Base-by-base conservation (phyloP, 352 stramenopile genomes). In the Phytophthora tubulina region DNA sequence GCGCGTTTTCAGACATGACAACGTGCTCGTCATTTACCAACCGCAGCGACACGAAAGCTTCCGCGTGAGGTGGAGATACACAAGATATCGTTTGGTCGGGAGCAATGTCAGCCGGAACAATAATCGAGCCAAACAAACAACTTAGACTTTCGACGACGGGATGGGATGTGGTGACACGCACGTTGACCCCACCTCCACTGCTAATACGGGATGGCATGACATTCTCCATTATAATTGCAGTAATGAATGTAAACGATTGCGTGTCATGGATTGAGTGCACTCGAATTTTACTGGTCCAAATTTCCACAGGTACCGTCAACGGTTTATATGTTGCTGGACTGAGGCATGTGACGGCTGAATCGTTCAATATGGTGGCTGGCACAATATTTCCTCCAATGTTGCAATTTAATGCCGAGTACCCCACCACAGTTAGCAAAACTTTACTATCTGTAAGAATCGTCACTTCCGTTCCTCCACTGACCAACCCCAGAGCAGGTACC, bases 1-100 rank as follows among this genome's bases (percentile, higher is more conserved):
- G 4, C 4, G 74, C 69, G 17, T 90, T 90, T 57, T 81, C 67
- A 33, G 80, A 87, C 10, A 82, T 42, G 5, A 66, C 41, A 17
- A 17, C 39, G 33, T 27, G 17, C 6, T 59, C 57, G 7, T 52
- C 36, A 30, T 78, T 75, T 8, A 59, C 65, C 31, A 89, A 39
- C n/a, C 66, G 67, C 36, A 89, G 61, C 14, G 60, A 45, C n/a
- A 78, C 51, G 2, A 61, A 59, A 11, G 46, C 48, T 32, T 59
- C 53, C 4, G 44, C 7, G 17, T 77, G 60, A 2, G 71, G 38
- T 60, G 82, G 82, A 52, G 71, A 72, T 13, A 75, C n/a, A 38
- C 82, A 90, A 55, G 10, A 15, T 36, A 86, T 31, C 17, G n/a
- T 21, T 35, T 46, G 56, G 4, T 73, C 51, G 3, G 44, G 45